A percentile compares a stretch with the other conserved stretches of the same genome.
Conservation (phyloP, 2,329 filamentous ascomycete species). For the Colletotrichum higginsianum region DNA sequence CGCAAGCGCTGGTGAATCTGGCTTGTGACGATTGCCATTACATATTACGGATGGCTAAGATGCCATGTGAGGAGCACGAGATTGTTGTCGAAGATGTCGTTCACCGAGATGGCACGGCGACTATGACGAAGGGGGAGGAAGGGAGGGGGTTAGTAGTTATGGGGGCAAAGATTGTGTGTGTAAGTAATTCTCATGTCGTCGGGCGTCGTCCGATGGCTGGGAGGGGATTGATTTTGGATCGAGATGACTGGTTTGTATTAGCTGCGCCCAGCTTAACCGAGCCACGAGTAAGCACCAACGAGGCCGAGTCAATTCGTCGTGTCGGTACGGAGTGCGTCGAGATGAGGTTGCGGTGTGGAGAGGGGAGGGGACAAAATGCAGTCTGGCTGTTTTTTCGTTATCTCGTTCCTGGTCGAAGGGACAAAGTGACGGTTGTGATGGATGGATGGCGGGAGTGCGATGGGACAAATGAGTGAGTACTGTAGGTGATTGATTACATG, state of each 20-base stretch:
- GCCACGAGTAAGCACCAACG: constrained; percentile 3
- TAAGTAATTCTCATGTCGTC: not conserved
- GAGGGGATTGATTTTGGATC: not conserved
- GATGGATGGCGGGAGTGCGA: not conserved
- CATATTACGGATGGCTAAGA: not conserved
- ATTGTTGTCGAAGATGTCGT: not conserved
- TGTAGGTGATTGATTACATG: not conserved
- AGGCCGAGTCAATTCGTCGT: not conserved
- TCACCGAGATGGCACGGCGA: constrained; percentile 10
- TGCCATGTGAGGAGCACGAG: not conserved
- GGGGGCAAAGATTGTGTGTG: not conserved
- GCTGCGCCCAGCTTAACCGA: constrained; percentile 13
- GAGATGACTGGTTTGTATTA: constrained; percentile 13
- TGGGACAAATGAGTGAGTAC: not conserved
- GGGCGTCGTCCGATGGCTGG: constrained; percentile 11
- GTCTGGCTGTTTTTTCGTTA: too few relatives aligned
- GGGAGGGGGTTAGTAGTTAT: not conserved
- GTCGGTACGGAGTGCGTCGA: not conserved
- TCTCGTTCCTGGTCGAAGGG: too few relatives aligned
- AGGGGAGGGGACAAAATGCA: too few relatives aligned
- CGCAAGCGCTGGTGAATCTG: not conserved
- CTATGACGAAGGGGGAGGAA: not conserved
- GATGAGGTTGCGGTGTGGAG: not conserved
- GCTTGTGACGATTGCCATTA: not conserved
- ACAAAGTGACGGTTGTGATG: not conserved